These are phyloP conservation scores for Letharia lupina DNA, from an alignment of 495 filamentous ascomycete genomes.

Conservation along the genomic window DNA sequence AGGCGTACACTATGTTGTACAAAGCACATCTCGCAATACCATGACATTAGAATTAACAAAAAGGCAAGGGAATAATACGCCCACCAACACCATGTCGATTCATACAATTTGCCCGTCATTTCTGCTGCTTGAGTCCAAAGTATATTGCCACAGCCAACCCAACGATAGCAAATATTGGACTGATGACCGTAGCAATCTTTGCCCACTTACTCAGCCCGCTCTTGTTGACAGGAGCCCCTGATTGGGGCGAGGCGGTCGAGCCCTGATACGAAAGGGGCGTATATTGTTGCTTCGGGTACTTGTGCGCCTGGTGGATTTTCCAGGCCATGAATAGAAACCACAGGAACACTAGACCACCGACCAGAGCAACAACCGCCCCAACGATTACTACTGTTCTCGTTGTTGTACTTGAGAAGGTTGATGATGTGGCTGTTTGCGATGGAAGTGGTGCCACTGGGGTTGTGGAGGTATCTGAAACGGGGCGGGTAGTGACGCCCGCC, in stretches of 20 bases:
- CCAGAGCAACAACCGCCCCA: neutral
- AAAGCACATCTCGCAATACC: neutral
- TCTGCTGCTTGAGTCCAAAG: neutral
- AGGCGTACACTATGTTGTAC: neutral
- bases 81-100: neutral
- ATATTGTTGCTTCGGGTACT: neutral
- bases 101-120: neutral
- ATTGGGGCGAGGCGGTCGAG: neutral
- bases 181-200: conserved; percentile 6
- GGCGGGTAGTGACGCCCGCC: neutral
- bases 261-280: neutral
- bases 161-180: neutral
- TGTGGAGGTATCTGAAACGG: neutral
- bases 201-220: neutral
- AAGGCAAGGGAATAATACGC: neutral
- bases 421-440: neutral
- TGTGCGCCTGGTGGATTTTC: neutral
- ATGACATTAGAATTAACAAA: neutral
- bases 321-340: neutral
- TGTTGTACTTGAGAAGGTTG: neutral
- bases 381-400: neutral
- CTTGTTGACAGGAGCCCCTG: neutral
- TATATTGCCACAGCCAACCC: conserved; percentile 8
- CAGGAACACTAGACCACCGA: neutral
- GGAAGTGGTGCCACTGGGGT: neutral